These are phyloP conservation scores for Ceratocystis smalleyi DNA, from an alignment of 2,329 filamentous ascomycete genomes.

Conservation along the genomic window DNA sequence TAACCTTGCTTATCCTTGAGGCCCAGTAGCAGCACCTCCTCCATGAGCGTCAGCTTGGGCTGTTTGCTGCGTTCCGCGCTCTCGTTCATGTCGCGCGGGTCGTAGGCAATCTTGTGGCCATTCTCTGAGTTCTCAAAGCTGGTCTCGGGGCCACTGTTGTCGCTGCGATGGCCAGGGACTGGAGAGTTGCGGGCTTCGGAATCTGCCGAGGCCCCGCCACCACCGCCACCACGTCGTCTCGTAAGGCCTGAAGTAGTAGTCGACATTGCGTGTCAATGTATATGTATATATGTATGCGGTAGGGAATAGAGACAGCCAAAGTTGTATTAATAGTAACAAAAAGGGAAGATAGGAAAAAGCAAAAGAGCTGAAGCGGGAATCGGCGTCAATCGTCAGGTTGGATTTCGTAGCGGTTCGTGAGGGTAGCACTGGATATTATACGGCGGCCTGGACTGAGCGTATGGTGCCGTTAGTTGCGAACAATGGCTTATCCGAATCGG, in stretches of 20 bases:
- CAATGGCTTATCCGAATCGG: too few species aligned
- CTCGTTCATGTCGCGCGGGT: slow-evolving; percentile 93
- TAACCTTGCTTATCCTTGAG: slow-evolving; percentile 98
- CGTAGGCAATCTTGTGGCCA: slow-evolving; percentile 96
- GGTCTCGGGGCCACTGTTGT: slow-evolving; percentile 53
- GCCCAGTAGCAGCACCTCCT: slow-evolving; percentile 87
- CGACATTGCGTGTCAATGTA: slow-evolving; percentile 8
- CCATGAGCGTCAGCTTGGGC: slow-evolving; percentile 96
- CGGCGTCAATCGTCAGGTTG: not conserved
- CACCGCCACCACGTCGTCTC: slow-evolving; percentile 52
- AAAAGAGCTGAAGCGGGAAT: not conserved
- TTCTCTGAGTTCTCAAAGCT: slow-evolving; percentile 87
- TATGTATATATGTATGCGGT: not conserved
- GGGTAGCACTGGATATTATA: not conserved
- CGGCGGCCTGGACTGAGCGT: too few species aligned
- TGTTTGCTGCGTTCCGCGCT: slow-evolving; percentile 92
- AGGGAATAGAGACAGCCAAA: not conserved
- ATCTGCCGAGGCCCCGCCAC: slow-evolving; percentile 43
- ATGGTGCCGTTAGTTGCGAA: too few species aligned
- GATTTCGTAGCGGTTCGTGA: not conserved
- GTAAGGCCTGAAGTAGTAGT: slow-evolving; percentile 36
- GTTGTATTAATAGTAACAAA: not conserved
- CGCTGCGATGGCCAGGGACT: slow-evolving; percentile 41
- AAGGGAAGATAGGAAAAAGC: not conserved
- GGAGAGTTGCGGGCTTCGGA: slow-evolving; percentile 25